A percentile compares a stretch with the other conserved stretches of the same genome.
Evolutionary conservation across 106 monocot species (phyloP).

Genomic region (Dendrobium huoshanense): DNA sequence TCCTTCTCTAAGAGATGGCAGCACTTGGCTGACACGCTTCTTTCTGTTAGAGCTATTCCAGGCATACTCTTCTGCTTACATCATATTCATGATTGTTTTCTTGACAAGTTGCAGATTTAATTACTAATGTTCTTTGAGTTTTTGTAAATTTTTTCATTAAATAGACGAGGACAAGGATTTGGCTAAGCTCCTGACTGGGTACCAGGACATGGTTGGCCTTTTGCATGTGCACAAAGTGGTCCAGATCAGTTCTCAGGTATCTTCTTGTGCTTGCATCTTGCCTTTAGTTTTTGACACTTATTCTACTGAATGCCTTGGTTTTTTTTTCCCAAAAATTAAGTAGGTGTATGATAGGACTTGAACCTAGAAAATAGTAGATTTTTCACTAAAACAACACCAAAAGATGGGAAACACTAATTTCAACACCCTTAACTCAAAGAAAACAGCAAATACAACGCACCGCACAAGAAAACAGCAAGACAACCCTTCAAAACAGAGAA

Average conservation of each 20-base stretch:
- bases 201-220: conserved; percentile 97
- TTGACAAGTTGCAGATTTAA: background rate
- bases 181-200: conserved; percentile 86
- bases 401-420: too few species aligned
- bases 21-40: conserved; percentile 89
- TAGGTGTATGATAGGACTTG: too few species aligned
- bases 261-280: background rate
- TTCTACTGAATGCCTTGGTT: too few species aligned
- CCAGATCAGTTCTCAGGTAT: conserved; percentile 76
- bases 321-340: too few species aligned
- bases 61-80: conserved; percentile 29
- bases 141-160: conserved; percentile 1
- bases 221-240: conserved; percentile 93
- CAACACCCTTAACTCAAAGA: too few species aligned
- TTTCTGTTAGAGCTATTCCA: conserved; percentile 81
- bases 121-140: background rate
- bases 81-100: background rate
- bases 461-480: too few species aligned
- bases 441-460: too few species aligned
- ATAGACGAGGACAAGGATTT: conserved; percentile 94
- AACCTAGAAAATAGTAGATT: too few species aligned
- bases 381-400: too few species aligned
- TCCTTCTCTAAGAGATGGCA: conserved; percentile 90
- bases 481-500: too few species aligned
- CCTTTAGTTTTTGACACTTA: background rate